phyloP scores from a whole-genome alignment of 1,139 yeast genomes.

The Hyphopichia burtonii region DNA sequence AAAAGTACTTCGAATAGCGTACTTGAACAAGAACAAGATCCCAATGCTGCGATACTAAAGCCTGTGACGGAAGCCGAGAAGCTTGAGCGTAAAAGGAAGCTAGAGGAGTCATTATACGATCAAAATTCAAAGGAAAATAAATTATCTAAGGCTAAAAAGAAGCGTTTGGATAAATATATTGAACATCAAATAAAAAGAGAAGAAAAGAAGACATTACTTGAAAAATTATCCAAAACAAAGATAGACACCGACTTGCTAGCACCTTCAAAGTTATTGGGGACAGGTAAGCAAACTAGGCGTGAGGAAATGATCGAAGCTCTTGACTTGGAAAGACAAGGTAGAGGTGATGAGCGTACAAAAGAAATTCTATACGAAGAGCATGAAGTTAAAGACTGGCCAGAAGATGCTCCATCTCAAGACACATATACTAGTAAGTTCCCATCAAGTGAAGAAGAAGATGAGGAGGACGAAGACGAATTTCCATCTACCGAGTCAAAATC shows the following conservation, averaged over 20 bases:
- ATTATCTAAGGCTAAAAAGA: conserved; percentile 70
- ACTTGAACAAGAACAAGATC: conserved; percentile 26
- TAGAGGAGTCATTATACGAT: conserved; percentile 55
- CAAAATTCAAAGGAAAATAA: conserved; percentile 64
- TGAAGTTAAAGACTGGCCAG: conserved; percentile 64
- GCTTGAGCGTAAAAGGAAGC: conserved; percentile 60
- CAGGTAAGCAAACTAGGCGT: conserved; percentile 68
- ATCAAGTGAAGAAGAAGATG: conserved; percentile 20
- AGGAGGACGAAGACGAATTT: conserved; percentile 14
- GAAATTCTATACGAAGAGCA: conserved; percentile 71
- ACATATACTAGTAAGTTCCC: conserved; percentile 8
- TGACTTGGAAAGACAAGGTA: conserved; percentile 69
- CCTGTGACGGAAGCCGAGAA: conserved; percentile 58
- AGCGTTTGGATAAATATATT: conserved; percentile 72
- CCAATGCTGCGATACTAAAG: conserved; percentile 61
- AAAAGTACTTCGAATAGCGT: conserved; percentile 1
- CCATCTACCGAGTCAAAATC: conserved; percentile 27
- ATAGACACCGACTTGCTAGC: conserved; percentile 69
- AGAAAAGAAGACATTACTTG: conserved; percentile 76
- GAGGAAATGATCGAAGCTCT: conserved; percentile 77
- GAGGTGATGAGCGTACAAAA: conserved; percentile 62
- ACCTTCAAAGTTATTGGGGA: conserved; percentile 75
- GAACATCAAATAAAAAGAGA: conserved; percentile 90
- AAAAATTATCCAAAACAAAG: conserved; percentile 68
- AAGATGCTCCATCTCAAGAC: conserved; percentile 23